Conservation (phyloP, 2,329 filamentous ascomycete species). For the Botrytis hyacinthi region DNA sequence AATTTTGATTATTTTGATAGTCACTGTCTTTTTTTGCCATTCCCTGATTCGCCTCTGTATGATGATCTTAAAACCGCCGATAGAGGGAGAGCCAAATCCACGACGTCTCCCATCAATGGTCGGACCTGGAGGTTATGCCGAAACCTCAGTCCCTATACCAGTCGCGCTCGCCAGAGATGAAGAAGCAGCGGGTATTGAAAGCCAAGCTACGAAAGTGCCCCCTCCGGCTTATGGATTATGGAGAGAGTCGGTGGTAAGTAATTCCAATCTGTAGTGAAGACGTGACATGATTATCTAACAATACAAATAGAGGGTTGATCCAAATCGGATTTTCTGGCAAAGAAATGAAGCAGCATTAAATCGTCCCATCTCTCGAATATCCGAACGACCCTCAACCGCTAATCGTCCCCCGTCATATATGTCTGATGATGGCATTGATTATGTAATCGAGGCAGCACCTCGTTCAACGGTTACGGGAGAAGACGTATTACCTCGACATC, state of each 20-base stretch:
- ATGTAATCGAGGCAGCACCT: constrained; percentile 66
- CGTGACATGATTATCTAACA: constrained; percentile 21
- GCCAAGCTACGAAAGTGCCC: constrained; percentile 55
- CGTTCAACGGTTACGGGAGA: constrained; percentile 53
- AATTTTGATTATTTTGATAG: constrained; percentile 71
- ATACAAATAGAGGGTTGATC: constrained; percentile 64
- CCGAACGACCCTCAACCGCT: constrained; percentile 33
- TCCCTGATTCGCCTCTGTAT: constrained; percentile 72
- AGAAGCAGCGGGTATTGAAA: constrained; percentile 59
- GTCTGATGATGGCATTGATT: constrained; percentile 72
- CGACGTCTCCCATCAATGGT: constrained; percentile 47
- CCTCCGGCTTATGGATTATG: constrained; percentile 86
- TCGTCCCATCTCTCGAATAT: constrained; percentile 23
- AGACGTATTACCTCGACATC: constrained; percentile 48
- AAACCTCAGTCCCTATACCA: constrained; percentile 71
- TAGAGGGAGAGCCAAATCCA: constrained; percentile 37
- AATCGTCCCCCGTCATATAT: constrained; percentile 71
- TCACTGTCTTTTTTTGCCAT: constrained; percentile 79
- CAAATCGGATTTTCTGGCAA: constrained; percentile 78
- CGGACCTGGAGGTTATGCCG: constrained; percentile 62
- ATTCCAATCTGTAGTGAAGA: neutral
- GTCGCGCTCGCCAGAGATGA: constrained; percentile 75
- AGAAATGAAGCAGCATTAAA: constrained; percentile 44
- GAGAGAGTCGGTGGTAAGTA: constrained; percentile 75
- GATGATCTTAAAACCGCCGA: constrained; percentile 49